Conservation (phyloP, 768 basidiomycete species). For the Kwoniella shandongensis region DNA sequence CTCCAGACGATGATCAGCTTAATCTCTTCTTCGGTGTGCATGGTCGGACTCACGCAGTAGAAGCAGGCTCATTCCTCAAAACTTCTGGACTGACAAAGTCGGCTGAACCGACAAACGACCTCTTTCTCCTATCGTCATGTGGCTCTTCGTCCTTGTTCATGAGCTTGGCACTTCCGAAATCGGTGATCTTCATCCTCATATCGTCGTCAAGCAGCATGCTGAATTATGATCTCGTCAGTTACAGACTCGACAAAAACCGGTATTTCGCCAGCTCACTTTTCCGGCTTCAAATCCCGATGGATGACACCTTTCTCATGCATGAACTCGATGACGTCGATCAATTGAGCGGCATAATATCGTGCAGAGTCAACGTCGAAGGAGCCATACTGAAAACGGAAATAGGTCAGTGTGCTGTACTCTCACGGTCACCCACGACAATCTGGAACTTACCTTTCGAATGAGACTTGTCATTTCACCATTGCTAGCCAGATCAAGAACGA, state of each 20-base stretch:
- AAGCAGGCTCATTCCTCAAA: conserved; percentile 67
- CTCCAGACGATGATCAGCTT: conserved; percentile 3
- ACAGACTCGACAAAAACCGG: neutral
- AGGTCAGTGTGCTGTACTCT: conserved; percentile 6
- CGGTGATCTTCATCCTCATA: conserved; percentile 89
- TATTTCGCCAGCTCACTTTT: conserved; percentile 49
- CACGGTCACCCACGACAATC: neutral
- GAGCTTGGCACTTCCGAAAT: conserved; percentile 82
- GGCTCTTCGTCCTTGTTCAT: conserved; percentile 39
- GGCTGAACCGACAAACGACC: conserved; percentile 84
- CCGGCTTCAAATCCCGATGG: conserved; percentile 66
- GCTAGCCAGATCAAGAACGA: conserved; percentile 56
- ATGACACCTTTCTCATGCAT: conserved; percentile 89
- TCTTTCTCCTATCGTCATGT: conserved; percentile 58
- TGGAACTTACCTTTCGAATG: conserved; percentile 51
- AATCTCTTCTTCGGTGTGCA: neutral
- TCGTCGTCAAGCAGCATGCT: conserved; percentile 85
- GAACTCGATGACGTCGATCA: conserved; percentile 81
- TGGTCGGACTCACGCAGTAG: conserved; percentile 63
- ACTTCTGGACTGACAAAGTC: conserved; percentile 89
- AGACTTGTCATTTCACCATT: conserved; percentile 56
- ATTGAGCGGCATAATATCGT: conserved; percentile 82
- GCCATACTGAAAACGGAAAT: conserved; percentile 60
- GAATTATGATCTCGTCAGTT: conserved; percentile 67
- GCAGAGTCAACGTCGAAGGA: conserved; percentile 77